Percentiles rank a stretch among this genome's conserved stretches.
phyloP scores from a whole-genome alignment of 495 filamentous ascomycete species.

The Mycothermus thermophilus region DNA sequence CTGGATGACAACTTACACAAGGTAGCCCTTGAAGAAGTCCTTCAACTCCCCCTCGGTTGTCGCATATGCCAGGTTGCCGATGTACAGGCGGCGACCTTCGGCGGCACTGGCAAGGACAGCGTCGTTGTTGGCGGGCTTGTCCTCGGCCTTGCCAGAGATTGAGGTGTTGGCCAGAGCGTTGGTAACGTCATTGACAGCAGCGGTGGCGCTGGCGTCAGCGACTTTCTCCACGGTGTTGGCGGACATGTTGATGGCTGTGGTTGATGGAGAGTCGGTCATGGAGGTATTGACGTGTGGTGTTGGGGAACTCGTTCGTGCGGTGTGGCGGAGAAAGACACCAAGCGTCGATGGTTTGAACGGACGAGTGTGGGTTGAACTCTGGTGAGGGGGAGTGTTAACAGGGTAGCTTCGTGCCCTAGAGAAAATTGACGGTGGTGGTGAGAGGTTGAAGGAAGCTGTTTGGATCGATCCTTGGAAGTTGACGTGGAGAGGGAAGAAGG shows the following conservation, averaged over 20 bases:
- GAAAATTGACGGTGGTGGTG: slow-evolving; percentile 28
- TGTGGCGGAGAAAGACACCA: slow-evolving; percentile 8
- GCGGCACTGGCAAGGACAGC: slow-evolving; percentile 92
- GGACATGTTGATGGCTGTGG: slow-evolving; percentile 36
- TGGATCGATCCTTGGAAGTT: slow-evolving; percentile 34
- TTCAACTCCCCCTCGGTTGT: slow-evolving; percentile 99
- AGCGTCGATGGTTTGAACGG: slow-evolving; percentile 30
- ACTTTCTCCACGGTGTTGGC: slow-evolving; percentile 48
- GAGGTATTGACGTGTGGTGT: slow-evolving; percentile 18
- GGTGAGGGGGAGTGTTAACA: slow-evolving; percentile 52
- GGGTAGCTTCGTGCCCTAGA: slow-evolving; percentile 92
- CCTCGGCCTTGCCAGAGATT: slow-evolving; percentile 42
- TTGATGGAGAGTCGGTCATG: slow-evolving; percentile 24
- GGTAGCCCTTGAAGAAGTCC: slow-evolving; percentile 95
- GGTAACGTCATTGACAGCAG: slow-evolving; percentile 69
- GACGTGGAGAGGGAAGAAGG: slow-evolving; percentile 29
- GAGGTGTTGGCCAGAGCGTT: slow-evolving; percentile 67
- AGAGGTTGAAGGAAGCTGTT: slow-evolving; percentile 27
- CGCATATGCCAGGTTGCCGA: slow-evolving; percentile 99
- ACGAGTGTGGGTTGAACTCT: slow-evolving; percentile 37
- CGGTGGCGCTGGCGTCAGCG: slow-evolving; percentile 44
- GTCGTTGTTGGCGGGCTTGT: slow-evolving; percentile 44
- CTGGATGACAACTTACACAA: slow-evolving; percentile 69
- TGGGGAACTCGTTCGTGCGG: slow-evolving; percentile 19
- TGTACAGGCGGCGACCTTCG: slow-evolving; percentile 97